phyloP scores from a whole-genome alignment of 176 grass and related monocot genomes.

The Lolium rigidum region DNA sequence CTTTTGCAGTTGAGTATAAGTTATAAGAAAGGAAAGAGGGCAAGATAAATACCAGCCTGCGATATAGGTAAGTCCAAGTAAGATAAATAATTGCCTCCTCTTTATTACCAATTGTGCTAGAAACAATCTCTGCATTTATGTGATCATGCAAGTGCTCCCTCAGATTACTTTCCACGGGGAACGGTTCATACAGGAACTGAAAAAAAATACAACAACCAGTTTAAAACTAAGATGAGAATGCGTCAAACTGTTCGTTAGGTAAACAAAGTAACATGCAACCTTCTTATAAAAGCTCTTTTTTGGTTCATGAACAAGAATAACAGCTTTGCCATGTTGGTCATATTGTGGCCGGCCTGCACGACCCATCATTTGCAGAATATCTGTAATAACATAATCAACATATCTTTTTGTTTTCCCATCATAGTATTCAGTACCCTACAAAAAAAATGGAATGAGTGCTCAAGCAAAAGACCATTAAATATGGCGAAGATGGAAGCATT shows the following conservation, averaged over 20 bases:
- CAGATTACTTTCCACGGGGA: slow-evolving; percentile 97
- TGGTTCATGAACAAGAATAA: slow-evolving; percentile 99
- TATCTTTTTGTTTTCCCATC: slow-evolving; percentile 99
- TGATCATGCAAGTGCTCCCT: slow-evolving; percentile 95
- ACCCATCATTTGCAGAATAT: slow-evolving; percentile 99
- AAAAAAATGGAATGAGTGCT: slow-evolving; percentile 38
- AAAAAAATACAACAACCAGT: slow-evolving; percentile 35
- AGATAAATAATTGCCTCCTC: slow-evolving; percentile 98
- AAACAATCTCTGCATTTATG: slow-evolving; percentile 99
- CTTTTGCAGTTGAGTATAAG: background rate
- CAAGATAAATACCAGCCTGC: slow-evolving; percentile 76
- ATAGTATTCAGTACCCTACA: slow-evolving; percentile 91
- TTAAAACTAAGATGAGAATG: slow-evolving; percentile 42
- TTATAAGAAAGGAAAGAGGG: slow-evolving; percentile 34
- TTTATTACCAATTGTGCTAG: slow-evolving; percentile 86
- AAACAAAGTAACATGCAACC: slow-evolving; percentile 56
- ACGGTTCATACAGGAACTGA: slow-evolving; percentile 98
- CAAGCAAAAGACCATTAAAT: slow-evolving; percentile 18
- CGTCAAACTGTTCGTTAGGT: slow-evolving; percentile 20
- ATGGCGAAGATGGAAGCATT: slow-evolving; percentile 33
- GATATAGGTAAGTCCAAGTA: slow-evolving; percentile 97
- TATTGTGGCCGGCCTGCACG: slow-evolving; percentile 94
- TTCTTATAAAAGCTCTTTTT: slow-evolving; percentile 99
- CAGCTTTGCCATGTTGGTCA: slow-evolving; percentile 99
- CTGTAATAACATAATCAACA: slow-evolving; percentile 93